Percentiles rank a stretch among this genome's conserved stretches.
Evolutionary conservation across 2,329 filamentous ascomycete genomes (phyloP).

Genomic region (Microcyclospora pomicola): DNA sequence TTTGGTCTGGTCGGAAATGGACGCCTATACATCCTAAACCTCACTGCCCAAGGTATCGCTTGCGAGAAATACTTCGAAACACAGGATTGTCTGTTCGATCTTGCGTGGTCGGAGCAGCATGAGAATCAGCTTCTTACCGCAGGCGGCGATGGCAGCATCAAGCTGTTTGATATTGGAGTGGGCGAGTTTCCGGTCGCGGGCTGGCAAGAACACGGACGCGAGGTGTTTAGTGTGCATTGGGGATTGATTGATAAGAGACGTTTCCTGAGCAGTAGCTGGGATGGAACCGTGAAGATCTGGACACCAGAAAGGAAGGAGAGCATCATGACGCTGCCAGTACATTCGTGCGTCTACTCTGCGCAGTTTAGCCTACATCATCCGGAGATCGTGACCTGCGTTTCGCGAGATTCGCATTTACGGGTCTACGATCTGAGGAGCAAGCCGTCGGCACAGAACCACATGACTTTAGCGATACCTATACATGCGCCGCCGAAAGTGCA

Average conservation of each 20-base stretch:
- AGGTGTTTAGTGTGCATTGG: conserved; percentile 88
- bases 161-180: conserved; percentile 77
- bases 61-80: conserved; percentile 88
- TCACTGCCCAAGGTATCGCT: conserved; percentile 72
- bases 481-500: conserved; percentile 50
- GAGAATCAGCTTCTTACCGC: conserved; percentile 86
- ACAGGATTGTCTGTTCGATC: conserved; percentile 90
- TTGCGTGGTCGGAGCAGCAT: conserved; percentile 90
- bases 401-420: conserved; percentile 75
- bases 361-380: conserved; percentile 81
- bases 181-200: conserved; percentile 77
- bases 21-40: conserved; percentile 66
- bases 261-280: conserved; percentile 88
- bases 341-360: conserved; percentile 89
- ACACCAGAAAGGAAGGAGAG: conserved; percentile 54
- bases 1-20: conserved; percentile 97
- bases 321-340: conserved; percentile 74
- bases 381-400: conserved; percentile 71
- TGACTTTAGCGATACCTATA: conserved; percentile 69
- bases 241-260: conserved; percentile 81
- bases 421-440: conserved; percentile 87
- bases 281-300: conserved; percentile 94
- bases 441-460: conserved; percentile 72
- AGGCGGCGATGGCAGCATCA: conserved; percentile 85
- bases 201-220: conserved; percentile 85